Conservation (phyloP, 2,329 filamentous ascomycete genomes). For the Sarocladium kiliense region DNA sequence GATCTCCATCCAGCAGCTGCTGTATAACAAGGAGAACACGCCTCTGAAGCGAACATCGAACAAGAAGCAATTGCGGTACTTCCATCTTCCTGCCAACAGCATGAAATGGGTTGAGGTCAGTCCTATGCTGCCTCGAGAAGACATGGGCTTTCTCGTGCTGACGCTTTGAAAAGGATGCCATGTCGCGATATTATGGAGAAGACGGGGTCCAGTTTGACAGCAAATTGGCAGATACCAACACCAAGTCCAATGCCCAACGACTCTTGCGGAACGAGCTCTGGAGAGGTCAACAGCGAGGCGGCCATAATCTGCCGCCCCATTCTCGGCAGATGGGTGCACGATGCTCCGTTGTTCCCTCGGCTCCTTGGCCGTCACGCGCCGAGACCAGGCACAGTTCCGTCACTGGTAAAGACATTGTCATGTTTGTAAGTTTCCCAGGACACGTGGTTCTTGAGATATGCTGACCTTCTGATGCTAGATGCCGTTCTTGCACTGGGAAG, state of each 20-base stretch:
- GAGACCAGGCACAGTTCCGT: constrained; percentile 3
- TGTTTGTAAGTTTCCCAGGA: constrained; percentile 12
- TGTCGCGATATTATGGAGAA: constrained; percentile 16
- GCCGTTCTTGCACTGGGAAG: constrained; percentile 16
- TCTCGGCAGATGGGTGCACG: constrained; percentile 14
- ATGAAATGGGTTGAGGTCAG: constrained; percentile 22
- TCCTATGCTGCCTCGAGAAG: not conserved
- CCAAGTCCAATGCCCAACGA: constrained; percentile 15
- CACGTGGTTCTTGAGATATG: not conserved
- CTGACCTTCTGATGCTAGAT: constrained; percentile 10
- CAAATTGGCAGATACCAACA: constrained; percentile 7
- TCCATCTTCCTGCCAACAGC: constrained; percentile 22
- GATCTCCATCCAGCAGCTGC: constrained; percentile 17
- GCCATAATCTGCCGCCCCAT: constrained; percentile 12
- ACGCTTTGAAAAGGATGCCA: constrained; percentile 13
- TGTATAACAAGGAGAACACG: constrained; percentile 16
- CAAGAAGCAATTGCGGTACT: constrained; percentile 17
- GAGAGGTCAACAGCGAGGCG: constrained; percentile 15
- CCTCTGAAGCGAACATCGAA: constrained; percentile 15
- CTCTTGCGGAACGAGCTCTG: constrained; percentile 16
- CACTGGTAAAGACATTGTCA: constrained; percentile 12
- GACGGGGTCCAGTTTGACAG: constrained; percentile 14
- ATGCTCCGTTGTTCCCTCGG: constrained; percentile 15
- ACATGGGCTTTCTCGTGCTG: not conserved
- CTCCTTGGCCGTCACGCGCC: constrained; percentile 4